Evolutionary conservation across 2,329 filamentous ascomycete genomes (phyloP), one percentile per base, ranked within the genome.

Genomic region (Diaporthe helianthi): DNA sequence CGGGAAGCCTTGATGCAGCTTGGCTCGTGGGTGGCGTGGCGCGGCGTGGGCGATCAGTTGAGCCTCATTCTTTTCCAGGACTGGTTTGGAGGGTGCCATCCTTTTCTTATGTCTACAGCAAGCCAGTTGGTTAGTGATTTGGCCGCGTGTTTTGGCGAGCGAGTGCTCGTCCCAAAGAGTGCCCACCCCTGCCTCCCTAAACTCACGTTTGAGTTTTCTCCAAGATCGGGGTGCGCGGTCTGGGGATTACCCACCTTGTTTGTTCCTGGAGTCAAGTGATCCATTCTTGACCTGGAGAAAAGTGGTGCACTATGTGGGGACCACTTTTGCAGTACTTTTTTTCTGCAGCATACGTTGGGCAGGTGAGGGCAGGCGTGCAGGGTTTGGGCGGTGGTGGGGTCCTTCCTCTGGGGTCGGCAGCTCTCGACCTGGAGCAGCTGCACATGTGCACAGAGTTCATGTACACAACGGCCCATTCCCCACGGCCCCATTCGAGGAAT

Each of bases 161-260:
- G 29, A 66, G 38, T 53, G 61, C 52, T 51, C 41, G 33, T 22
- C 10, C 31, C 52, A 58, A 49, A 13, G 29, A 7, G n/a, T 47
- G 41, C 4, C 8, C 41, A 29, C 29, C 7, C 4, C 13, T n/a
- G n/a, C n/a, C n/a, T n/a, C 36, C 36, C 36, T 24, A 24, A 19
- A 15, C 13, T 44, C 19, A 19, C n/a, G 22, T 33, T 61, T 31
- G 24, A 60, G 38, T 38, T 47, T 61, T 61, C 15, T 6, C n/a
- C 12, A 38, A 58, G 52, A 67, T 67, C 29, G 64, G 52, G 38
- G 49, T 52, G 63, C 47, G 63, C 24, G 46, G 60, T 71, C 69
- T 52, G 69, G 69, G 69, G 69, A 69, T 71, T 71, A 54, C 22
- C 69, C 69, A 69, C 66, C 53, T n/a, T 9, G 15, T 44, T 31